Conservation (phyloP, 495 filamentous ascomycete species). For the Penicillium atrosanguineum region DNA sequence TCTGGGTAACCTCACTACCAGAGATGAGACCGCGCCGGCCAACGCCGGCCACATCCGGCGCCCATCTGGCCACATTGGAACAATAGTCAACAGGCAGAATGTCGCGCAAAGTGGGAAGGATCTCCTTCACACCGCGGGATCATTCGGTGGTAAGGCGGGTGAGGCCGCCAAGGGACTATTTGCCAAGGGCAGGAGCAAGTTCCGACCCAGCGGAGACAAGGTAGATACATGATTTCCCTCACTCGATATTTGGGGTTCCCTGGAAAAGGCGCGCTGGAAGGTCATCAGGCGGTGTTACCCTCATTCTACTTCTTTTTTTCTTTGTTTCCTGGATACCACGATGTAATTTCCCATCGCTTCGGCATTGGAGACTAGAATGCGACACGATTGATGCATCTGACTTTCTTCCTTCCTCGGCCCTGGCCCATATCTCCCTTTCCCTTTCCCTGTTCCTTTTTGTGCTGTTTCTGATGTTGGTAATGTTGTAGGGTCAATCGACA, state of each 20-base stretch:
- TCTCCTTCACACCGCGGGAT: slow-evolving; percentile 73
- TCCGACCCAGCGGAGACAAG: slow-evolving; percentile 69
- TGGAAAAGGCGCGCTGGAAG: slow-evolving; percentile 15
- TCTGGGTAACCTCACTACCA: slow-evolving; percentile 30
- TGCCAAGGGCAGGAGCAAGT: slow-evolving; percentile 80
- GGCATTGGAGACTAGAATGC: slow-evolving; percentile 36
- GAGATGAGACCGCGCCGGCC: slow-evolving; percentile 45
- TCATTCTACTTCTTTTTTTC: slow-evolving; percentile 26
- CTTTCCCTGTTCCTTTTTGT: slow-evolving; percentile 16
- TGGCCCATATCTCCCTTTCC: slow-evolving; percentile 16
- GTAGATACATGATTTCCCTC: slow-evolving; percentile 65
- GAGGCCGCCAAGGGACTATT: slow-evolving; percentile 84
- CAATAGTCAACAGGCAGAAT: slow-evolving; percentile 40
- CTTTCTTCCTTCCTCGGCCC: not conserved
- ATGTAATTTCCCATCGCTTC: slow-evolving; percentile 36
- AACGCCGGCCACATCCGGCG: slow-evolving; percentile 33
- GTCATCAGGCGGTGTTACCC: slow-evolving; percentile 9
- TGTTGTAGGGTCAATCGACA: slow-evolving; percentile 43
- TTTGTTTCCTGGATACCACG: slow-evolving; percentile 37
- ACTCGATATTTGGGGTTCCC: slow-evolving; percentile 5
- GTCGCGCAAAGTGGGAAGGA: slow-evolving; percentile 80
- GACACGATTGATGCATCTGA: slow-evolving; percentile 36
- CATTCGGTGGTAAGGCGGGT: slow-evolving; percentile 65
- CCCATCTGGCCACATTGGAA: slow-evolving; percentile 37
- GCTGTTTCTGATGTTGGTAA: slow-evolving; percentile 34